Base-by-base conservation (phyloP, 257 asterid species). In the Solanum medicagineum region DNA sequence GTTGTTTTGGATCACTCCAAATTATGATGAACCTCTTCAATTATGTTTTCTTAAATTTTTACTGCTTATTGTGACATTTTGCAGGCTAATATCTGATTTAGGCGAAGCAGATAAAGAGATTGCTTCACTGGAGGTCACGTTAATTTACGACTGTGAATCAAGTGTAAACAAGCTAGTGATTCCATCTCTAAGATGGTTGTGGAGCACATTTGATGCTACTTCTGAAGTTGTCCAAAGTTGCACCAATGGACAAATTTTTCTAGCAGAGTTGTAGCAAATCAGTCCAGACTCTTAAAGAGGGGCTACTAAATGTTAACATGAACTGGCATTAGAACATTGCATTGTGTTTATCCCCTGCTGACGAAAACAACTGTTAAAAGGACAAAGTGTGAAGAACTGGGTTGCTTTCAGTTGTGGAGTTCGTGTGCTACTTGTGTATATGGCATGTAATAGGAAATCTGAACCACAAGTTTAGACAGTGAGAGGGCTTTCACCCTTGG, bases 151-250 rank as follows among this genome's bases (percentile, higher is more conserved):
- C 83, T 79, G 65, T 26, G 83, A 4, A 79, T 79, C 10, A 51
- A 53, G 65, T 79, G 83, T 51, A 19, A 8, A 68, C 80, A 10
- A 16, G 49, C 65, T 79, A 53, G 47, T 53, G 65, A 53, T 53
- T 26, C 47, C 29, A 51, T 79, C 65, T 53, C 10, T 79, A 26
- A 10, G 59, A 53, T 47, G 83, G 86, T 29, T 86, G 83, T 60
- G n/a, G 92, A 89, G 83, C 83, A 86, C 56, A 42, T 54, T 51
- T 84, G 29, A 51, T 87, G 15, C 59, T 45, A 59, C 82, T 75
- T 75, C 59, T 63, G 84, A 17, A 57, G 26, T 77, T 53, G 65
- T 77, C 26, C 17, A 55, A 47, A 77, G 65, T 53, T 16, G 83
- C 65, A 29, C 17, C 47, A 12, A 16, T 29, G 11, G 20, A 79